Base-by-base conservation (phyloP, 176 grass and related monocot species). In the Ananas comosus region DNA sequence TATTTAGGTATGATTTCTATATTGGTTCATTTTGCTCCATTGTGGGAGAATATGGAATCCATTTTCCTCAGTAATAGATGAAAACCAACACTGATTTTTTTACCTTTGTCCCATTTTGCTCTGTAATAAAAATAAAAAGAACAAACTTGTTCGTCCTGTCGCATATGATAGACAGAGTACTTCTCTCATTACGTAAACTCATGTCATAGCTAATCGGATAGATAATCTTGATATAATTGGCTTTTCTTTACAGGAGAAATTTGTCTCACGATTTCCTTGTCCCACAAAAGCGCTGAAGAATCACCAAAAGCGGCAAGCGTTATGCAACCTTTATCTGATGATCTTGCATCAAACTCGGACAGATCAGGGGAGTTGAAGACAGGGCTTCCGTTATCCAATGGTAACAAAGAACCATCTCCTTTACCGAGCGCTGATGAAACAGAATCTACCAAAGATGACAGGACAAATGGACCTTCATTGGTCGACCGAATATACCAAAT, bases 321-420 rank as follows among this genome's bases (percentile, higher is more conserved):
- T 49, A 47, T 69, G 25, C 87, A 74, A 29, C 79, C 64, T 29
- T 53, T 54, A 78, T 90, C 84, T 14, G 90, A 99, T 33, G 82
- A 99, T 50, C 65, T 90, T 19, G 50, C 81, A 4, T 93, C 94
- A 50, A 86, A 81, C 72, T 99, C 94, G 16, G 94, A 99, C 72
- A 99, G 83, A 80, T 91, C 89, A 51, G 25, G 71, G 27, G 94
- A 99, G 48, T 65, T 99, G 42, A 81, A 81, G 66, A 90, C 80
- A 71, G 80, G 81, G 14, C 69, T 51, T 27, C 76, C 69, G 48
- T n/a, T 85, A 11, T 80, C 79, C 47, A 80, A 86, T 63, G 54
- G 79, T 48, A 72, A 72, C 24, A 48, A 70, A 70, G 85, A 86
- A 79, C 49, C 29, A 28, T 71, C 63, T 63, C 17, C 72, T 33